Conservation (phyloP, 495 filamentous ascomycete species). For the Penicillium tannophilum region DNA sequence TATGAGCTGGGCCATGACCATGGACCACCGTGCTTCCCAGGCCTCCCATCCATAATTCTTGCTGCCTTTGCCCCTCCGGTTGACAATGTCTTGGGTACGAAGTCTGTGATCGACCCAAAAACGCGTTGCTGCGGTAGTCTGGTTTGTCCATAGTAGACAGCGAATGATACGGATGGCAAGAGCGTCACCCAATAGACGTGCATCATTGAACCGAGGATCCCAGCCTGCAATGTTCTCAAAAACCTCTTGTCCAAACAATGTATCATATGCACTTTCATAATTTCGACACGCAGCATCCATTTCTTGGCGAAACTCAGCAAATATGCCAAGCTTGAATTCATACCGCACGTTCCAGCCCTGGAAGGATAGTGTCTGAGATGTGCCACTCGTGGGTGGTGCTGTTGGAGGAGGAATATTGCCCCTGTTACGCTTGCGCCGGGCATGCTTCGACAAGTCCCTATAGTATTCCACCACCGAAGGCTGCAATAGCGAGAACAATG, state of each 20-base stretch:
- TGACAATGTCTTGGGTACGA: conserved; percentile 71
- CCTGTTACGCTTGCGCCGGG: conserved; percentile 77
- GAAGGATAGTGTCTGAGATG: conserved; percentile 77
- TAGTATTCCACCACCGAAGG: conserved; percentile 79
- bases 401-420: conserved; percentile 76
- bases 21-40: conserved; percentile 83
- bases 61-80: conserved; percentile 79
- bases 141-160: conserved; percentile 74
- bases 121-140: conserved; percentile 71
- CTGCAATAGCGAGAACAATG: conserved; percentile 60
- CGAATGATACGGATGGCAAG: conserved; percentile 77
- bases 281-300: conserved; percentile 82
- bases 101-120: conserved; percentile 74
- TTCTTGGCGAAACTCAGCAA: conserved; percentile 88
- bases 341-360: conserved; percentile 90
- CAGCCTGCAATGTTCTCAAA: conserved; percentile 86
- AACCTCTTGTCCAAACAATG: conserved; percentile 74
- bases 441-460: conserved; percentile 84
- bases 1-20: conserved; percentile 79
- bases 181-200: conserved; percentile 75
- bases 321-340: conserved; percentile 87
- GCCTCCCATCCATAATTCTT: conserved; percentile 84
- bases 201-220: conserved; percentile 85
- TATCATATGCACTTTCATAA: conserved; percentile 83
- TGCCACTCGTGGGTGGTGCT: conserved; percentile 78